Base-by-base conservation (phyloP, 23 red algal species). In the Gracilaria gracilis region DNA sequence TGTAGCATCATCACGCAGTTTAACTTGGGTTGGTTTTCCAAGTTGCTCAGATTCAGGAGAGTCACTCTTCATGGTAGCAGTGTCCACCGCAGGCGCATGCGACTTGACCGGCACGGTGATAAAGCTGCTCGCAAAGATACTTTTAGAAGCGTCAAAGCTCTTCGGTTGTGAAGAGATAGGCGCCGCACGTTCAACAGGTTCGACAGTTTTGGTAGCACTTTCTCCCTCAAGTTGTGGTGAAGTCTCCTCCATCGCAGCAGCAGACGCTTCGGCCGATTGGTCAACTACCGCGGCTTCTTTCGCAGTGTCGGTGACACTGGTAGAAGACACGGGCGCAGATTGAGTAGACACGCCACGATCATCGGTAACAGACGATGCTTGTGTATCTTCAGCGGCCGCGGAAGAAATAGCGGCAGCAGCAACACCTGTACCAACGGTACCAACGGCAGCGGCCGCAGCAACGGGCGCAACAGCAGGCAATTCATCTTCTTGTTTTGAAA, bases 51-150 rank as follows among this genome's bases (percentile, higher is more conserved):
- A 40, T 28, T 87, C 83, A 44, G 39, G 21, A 23, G 47, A 2
- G 12, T 53, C 46, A 58, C 23, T 11, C 15, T 20, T 39, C 32
- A 20, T 28, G 9, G 39, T 81, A 1, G 57, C 55, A 1, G 21
- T 31, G 1, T 39, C 49, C 16, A 28, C 12, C 35, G 38, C 13
- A 16, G 54, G 53, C 38, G 38, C 54, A 87, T 73, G 42, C 24
- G 83, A 87, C 66, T 35, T 87, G 34, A 87, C 83, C n/a, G 64
- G 83, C 21, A 87, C 83, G 28, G 83, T 87, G n/a, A 73, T 73
- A 27, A 86, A 86, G 31, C 23, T 65, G 27, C 39, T 61, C 23
- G 33, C 65, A 39, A 87, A 75, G 69, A 87, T 75, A 44, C 32
- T 87, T 23, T 6, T 75, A 16, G 66, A 87, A 54, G 64, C 83